A percentile compares a stretch with the other conserved stretches of the same genome.
Evolutionary conservation across 2,329 filamentous ascomycete genomes (phyloP).

Genomic region (Keithomyces neogunnii): DNA sequence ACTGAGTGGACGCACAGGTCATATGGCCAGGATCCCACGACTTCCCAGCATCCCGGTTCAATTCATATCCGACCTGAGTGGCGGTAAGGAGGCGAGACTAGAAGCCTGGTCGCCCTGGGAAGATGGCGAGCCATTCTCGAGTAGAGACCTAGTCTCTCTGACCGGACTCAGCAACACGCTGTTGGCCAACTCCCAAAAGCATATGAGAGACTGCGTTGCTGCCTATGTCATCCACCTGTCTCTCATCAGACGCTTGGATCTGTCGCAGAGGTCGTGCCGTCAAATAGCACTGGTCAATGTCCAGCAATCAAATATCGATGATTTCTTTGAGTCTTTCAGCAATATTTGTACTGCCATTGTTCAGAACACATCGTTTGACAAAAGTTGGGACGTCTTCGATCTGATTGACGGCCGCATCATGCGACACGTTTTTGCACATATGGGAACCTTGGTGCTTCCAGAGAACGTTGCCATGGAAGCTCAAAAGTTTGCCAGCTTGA

Average conservation of each 20-base stretch:
- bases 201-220: conserved; percentile 6
- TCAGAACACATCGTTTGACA: not conserved
- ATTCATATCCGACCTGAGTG: not conserved
- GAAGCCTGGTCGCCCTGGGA: conserved; percentile 10
- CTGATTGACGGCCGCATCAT: conserved; percentile 24
- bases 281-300: not conserved
- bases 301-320: not conserved
- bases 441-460: conserved; percentile 3
- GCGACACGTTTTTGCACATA: conserved; percentile 10
- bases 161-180: conserved; percentile 10
- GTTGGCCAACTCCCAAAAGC: not conserved
- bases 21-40: not conserved
- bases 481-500: not conserved
- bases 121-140: conserved; percentile 4
- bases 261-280: conserved; percentile 15
- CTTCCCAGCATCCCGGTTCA: not conserved
- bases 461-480: not conserved
- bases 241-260: conserved; percentile 13
- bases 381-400: conserved; percentile 22
- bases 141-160: conserved; percentile 13
- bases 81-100: not conserved
- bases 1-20: not conserved
- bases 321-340: conserved; percentile 8
- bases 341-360: conserved; percentile 15
- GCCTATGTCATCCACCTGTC: conserved; percentile 18